Evolutionary conservation across 2,329 filamentous ascomycete species (phyloP), one percentile per base, ranked within the genome.

Genomic region (Epichloe amarillans): DNA sequence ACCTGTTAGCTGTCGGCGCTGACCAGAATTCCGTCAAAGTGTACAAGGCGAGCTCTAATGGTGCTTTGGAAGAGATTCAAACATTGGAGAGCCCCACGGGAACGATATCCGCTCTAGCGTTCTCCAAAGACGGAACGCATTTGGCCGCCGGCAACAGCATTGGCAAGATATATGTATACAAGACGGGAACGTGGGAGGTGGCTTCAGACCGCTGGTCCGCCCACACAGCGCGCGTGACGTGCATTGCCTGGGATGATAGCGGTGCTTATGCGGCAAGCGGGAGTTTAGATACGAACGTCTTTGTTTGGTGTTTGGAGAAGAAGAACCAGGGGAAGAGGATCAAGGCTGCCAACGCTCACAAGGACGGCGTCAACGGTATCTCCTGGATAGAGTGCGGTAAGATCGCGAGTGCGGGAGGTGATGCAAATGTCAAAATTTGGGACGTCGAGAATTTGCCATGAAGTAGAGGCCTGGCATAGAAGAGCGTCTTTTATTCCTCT

Each of bases 401-500:
- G 69, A 75, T 97, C 47, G 82, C 86, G 10, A 94, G 84, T 58
- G 80, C 81, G 4, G 93, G 93, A 44, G 86, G 83, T 11, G 93
- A 98, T 75, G 91, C 88, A 36, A 84, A 87, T 1, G 78, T 98
- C 46, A 98, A 97, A 75, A 75, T 91, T 47, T 98, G 93, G 93
- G 60, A 64, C 38, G 61, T 69, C 33, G 59, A 66, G 57, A 64
- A 66, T 50, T 54, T 69, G 57, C 67, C 64, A 21, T 67, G 44
- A 46, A 15, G 55, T 38, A 19, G 36, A 12, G 15, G 38, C 36
- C n/a, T 12, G n/a, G 44, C 44, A 46, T 46, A n/a, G 17, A 5
- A 49, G n/a, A 49, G 39, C 23, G 19, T 19, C 11, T 39, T 21
- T 12, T 10, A 12, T 2, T 44, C 17, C 12, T 41, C 15, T 41